Evolutionary conservation across 1,284 basidiomycete genomes (phyloP).

Genomic region (Blastosporella zonata): DNA sequence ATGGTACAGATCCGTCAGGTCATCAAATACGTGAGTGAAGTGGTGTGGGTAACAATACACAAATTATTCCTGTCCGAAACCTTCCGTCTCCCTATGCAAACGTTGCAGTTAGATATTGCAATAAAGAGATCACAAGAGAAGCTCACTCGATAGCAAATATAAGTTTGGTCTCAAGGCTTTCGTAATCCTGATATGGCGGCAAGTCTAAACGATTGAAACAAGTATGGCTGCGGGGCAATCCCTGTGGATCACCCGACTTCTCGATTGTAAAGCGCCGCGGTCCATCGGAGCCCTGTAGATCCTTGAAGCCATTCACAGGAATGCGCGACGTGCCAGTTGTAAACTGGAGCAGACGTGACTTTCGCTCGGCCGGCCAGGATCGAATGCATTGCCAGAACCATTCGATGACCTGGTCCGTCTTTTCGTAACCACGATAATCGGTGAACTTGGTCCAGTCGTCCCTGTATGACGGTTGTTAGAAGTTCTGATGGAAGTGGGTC

Average conservation of each 20-base stretch:
- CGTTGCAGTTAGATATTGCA: constrained; percentile 2
- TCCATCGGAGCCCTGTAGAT: constrained; percentile 96
- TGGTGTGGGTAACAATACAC: not conserved
- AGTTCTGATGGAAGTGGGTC: not conserved
- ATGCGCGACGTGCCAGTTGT: constrained; percentile 97
- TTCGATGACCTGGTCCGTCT: constrained; percentile 93
- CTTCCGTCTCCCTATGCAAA: constrained; percentile 55
- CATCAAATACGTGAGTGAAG: constrained; percentile 3
- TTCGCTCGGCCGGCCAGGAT: constrained; percentile 94
- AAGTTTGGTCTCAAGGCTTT: constrained; percentile 86
- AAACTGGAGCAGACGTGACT: constrained; percentile 92
- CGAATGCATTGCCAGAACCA: constrained; percentile 99
- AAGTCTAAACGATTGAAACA: constrained; percentile 93
- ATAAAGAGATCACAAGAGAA: not conserved
- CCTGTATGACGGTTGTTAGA: constrained; percentile 34
- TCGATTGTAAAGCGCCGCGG: constrained; percentile 95
- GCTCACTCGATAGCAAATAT: constrained; percentile 87
- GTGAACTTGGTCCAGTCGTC: constrained; percentile 88
- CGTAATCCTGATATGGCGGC: constrained; percentile 89
- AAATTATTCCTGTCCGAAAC: constrained; percentile 49
- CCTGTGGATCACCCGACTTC: constrained; percentile 90
- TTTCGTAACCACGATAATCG: constrained; percentile 81
- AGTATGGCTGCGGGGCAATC: constrained; percentile 86
- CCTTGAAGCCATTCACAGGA: constrained; percentile 99
- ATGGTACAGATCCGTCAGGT: constrained; percentile 13